Evolutionary conservation across 1,284 basidiomycete genomes (phyloP).

Genomic region (Cutaneotrichosporon spelunceum): DNA sequence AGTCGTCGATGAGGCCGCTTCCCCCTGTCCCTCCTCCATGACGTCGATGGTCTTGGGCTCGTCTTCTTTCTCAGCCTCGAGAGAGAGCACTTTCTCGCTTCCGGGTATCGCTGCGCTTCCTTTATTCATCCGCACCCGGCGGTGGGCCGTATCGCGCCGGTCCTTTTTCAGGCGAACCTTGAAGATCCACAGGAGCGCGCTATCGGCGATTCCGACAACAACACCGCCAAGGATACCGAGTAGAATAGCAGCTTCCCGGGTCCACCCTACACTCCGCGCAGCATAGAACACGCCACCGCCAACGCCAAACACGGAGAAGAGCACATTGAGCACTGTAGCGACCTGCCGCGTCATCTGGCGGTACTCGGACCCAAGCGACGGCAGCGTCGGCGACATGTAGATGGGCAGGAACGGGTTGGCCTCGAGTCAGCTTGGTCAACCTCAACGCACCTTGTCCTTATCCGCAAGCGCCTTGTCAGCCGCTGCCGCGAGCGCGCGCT

Average conservation of each 20-base stretch:
- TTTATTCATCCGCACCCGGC: conserved; percentile 15
- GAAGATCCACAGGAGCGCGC: conserved; percentile 36
- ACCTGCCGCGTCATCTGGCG: conserved; percentile 31
- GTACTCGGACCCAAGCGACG: conserved; percentile 37
- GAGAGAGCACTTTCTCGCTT: neutral
- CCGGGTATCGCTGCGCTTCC: conserved; percentile 11
- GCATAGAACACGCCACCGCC: conserved; percentile 42
- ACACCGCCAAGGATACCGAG: conserved; percentile 36
- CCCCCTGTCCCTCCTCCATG: neutral
- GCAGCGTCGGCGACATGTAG: conserved; percentile 33
- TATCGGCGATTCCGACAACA: conserved; percentile 41
- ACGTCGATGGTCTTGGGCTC: neutral
- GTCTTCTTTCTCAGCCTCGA: conserved; percentile 1
- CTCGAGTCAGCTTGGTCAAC: conserved; percentile 18
- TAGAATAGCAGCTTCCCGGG: conserved; percentile 29
- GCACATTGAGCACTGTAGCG: conserved; percentile 40
- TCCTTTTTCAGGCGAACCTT: conserved; percentile 21
- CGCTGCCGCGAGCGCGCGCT: conserved; percentile 21
- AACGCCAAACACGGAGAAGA: conserved; percentile 44
- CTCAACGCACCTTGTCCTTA: conserved; percentile 5
- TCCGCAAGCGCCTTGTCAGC: conserved; percentile 13
- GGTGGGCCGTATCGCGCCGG: conserved; percentile 22
- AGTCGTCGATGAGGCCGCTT: neutral
- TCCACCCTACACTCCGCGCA: conserved; percentile 34
- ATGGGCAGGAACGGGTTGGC: conserved; percentile 40